Evolutionary conservation across 2,329 filamentous ascomycete genomes (phyloP), one percentile per base, ranked within the genome.

Genomic region (Calonectria ilicicola): DNA sequence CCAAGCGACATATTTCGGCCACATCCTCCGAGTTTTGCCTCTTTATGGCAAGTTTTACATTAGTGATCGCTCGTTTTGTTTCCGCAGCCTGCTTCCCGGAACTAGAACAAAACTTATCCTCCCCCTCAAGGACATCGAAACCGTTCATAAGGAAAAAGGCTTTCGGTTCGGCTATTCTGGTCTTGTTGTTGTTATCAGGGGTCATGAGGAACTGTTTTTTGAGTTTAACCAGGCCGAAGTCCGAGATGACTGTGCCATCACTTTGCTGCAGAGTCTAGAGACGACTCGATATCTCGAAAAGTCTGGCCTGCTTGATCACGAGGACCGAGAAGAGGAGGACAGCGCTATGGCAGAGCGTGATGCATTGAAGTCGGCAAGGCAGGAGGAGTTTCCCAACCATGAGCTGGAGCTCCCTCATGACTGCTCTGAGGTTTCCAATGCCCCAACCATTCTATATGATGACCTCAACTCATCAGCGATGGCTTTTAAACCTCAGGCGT

Each of bases 41-140:
- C 88, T 98, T 2, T 98, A 98, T 79, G 97, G 97, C 78, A 99
- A 98, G 84, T 94, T 98, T 40, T 99, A 99, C 84, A 93, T 98
- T 76, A 96, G 97, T 81, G 92, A 95, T 77, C 91, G 91, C 26
- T 93, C 93, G 70, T 94, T 98, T 76, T 99, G 97, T 85, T 99
- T 98, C 85, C 93, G 97, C 69, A 98, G 96, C 81, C 86, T 98
- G 65, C 87, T 98, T 42, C 95, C 95, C 1, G 96, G 95, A 1
- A 98, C 95, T 3, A 92, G 95, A 69, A 98, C 96, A 0, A 98
- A 98, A 84, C 87, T 98, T 77, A 96, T 98, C 67, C 88, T 98
- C 0, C 96, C 97, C 0, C 88, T 98, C 67, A 95, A 92, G 79
- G 96, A 98, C 79, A 93, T 98, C 63, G 95, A 98, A 82, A 98